Evolutionary conservation across 148 eudicot genomes (phyloP).

Genomic region (Polygonum maritimum): DNA sequence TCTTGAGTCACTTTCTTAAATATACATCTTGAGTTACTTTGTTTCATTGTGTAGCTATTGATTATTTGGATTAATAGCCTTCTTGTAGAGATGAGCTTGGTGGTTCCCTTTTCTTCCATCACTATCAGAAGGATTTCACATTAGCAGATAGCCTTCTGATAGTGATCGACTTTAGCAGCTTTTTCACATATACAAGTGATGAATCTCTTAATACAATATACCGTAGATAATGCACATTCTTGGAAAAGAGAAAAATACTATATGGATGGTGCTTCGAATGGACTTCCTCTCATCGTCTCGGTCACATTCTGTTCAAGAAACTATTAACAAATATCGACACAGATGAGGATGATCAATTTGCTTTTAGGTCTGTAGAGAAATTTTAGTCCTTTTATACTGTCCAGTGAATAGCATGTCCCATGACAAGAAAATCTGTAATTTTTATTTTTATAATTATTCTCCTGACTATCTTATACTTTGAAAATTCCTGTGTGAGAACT

Average conservation of each 20-base stretch:
- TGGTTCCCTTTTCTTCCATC: not conserved
- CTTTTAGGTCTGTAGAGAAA: not conserved
- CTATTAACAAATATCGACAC: not conserved
- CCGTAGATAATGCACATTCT: not conserved
- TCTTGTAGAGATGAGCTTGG: not conserved
- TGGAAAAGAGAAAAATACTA: not conserved
- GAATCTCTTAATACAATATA: not conserved
- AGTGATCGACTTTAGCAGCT: not conserved
- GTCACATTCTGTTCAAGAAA: not conserved
- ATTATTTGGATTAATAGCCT: not conserved
- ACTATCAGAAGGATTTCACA: not conserved
- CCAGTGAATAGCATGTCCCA: not conserved
- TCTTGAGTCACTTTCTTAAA: not conserved
- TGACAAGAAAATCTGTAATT: not conserved
- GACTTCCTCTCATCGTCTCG: not conserved
- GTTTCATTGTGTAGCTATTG: not conserved
- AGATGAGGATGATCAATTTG: not conserved
- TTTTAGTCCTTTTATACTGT: not conserved
- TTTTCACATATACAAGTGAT: not conserved
- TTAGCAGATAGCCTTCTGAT: too few relatives aligned
- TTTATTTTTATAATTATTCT: not conserved
- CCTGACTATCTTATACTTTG: not conserved
- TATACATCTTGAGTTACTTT: not conserved
- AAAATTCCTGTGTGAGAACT: not conserved
- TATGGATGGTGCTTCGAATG: not conserved